Conservation (phyloP, 176 grass and related monocot genomes). For the Juncus inflexus region DNA sequence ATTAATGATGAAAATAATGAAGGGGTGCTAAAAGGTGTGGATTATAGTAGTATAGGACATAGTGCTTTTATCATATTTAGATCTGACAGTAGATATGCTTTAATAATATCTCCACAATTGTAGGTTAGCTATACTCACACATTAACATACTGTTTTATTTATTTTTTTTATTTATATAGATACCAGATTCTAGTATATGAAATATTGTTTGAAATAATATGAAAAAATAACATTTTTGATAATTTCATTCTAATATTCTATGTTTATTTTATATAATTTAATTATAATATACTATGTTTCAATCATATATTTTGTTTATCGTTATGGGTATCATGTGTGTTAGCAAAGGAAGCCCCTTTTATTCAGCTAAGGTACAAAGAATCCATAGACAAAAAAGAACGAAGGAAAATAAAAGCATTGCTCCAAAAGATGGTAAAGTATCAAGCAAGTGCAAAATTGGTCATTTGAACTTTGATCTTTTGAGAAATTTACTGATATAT, state of each 20-base stretch:
- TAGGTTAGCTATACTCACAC: background rate
- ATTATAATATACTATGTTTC: slow-evolving; percentile 2
- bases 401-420: slow-evolving; percentile 13
- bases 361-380: slow-evolving; percentile 5
- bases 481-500: slow-evolving; percentile 12
- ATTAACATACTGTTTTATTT: background rate
- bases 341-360: slow-evolving; percentile 22
- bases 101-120: background rate
- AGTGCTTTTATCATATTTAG: background rate
- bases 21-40: background rate
- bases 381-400: slow-evolving; percentile 16
- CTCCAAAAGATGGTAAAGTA: slow-evolving; percentile 61
- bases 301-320: slow-evolving; percentile 15
- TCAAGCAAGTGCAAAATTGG: background rate
- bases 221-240: too few species aligned
- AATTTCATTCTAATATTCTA: too few species aligned
- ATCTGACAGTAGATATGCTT: background rate
- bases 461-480: slow-evolving; percentile 1
- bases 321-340: slow-evolving; percentile 18
- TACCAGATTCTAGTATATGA: too few species aligned
- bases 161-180: too few species aligned
- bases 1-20: slow-evolving; percentile 13
- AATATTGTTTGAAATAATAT: too few species aligned
- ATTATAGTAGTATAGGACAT: too few species aligned
- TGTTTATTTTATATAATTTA: background rate